Conservation (phyloP, 768 basidiomycete genomes). For the Collybia sp. region DNA sequence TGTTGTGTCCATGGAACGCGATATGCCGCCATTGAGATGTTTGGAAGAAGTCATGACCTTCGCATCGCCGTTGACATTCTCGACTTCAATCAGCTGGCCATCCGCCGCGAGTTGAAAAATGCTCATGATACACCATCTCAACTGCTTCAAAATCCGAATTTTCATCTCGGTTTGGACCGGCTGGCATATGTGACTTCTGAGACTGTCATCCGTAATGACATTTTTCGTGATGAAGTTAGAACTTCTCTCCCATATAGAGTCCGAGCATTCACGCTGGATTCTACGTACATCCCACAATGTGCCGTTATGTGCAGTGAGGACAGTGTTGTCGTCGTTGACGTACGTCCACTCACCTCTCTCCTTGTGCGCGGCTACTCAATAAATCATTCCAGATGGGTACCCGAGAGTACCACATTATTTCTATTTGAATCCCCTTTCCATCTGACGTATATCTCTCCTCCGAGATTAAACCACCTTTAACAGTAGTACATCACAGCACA, state of each 20-base stretch:
- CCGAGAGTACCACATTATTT: no score
- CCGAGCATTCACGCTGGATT: constrained; percentile 17
- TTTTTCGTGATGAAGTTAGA: constrained; percentile 35
- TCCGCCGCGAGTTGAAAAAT: constrained; percentile 19
- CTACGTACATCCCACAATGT: constrained; percentile 14
- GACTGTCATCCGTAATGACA: constrained; percentile 16
- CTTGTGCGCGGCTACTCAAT: not conserved
- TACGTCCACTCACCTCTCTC: constrained; percentile 18
- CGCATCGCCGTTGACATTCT: constrained; percentile 30
- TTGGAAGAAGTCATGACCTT: constrained; percentile 7
- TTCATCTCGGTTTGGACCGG: not conserved
- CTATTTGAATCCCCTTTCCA: no score
- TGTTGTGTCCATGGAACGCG: constrained; percentile 52
- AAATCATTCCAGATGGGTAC: no score
- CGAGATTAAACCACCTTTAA: no score
- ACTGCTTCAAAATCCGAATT: not conserved
- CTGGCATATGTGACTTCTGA: constrained; percentile 14
- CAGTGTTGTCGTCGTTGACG: constrained; percentile 46
- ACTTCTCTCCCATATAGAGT: constrained; percentile 46
- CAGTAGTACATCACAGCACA: no score
- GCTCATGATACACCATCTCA: constrained; percentile 1
- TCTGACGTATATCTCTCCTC: no score
- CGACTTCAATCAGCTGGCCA: constrained; percentile 46
- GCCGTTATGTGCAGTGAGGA: constrained; percentile 56
- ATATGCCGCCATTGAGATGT: constrained; percentile 23